These are phyloP conservation scores for Acacia crassicarpa DNA, from an alignment of 306 rosid genomes.

Conservation along the genomic window DNA sequence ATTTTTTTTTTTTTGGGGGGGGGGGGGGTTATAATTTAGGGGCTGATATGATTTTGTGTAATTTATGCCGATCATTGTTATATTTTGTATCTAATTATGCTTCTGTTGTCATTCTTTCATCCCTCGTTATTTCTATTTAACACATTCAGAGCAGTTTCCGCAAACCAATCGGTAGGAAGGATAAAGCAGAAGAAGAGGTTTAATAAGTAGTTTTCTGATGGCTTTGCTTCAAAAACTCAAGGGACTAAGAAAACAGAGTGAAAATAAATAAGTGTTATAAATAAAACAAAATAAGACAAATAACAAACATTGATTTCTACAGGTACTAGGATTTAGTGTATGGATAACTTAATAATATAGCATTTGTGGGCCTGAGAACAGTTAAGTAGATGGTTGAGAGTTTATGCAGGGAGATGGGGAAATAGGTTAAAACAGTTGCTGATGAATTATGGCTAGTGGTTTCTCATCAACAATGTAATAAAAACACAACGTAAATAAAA, in stretches of 20 bases:
- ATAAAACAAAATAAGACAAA: not conserved
- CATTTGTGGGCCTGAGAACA: not conserved
- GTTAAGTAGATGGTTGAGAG: not conserved
- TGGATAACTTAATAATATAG: not conserved
- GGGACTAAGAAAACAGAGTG: not conserved
- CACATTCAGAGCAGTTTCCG: not conserved
- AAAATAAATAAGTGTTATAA: not conserved
- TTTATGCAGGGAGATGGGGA: not conserved
- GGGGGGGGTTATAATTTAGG: conserved; percentile 3
- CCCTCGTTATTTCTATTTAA: not conserved
- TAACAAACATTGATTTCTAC: not conserved
- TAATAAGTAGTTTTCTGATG: not conserved
- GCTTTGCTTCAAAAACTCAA: not conserved
- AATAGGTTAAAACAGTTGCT: not conserved
- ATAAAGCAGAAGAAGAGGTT: not conserved
- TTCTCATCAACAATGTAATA: not conserved
- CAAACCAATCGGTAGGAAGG: not conserved
- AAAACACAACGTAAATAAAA: not conserved
- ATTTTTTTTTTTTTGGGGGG: not conserved
- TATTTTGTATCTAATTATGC: not conserved
- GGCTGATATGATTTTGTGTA: not conserved
- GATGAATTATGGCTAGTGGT: not conserved
- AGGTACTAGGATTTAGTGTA: not conserved
- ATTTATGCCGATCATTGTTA: not conserved
- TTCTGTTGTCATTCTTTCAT: not conserved